Conservation (phyloP, 768 basidiomycete species). For the Calvatia gigantea region DNA sequence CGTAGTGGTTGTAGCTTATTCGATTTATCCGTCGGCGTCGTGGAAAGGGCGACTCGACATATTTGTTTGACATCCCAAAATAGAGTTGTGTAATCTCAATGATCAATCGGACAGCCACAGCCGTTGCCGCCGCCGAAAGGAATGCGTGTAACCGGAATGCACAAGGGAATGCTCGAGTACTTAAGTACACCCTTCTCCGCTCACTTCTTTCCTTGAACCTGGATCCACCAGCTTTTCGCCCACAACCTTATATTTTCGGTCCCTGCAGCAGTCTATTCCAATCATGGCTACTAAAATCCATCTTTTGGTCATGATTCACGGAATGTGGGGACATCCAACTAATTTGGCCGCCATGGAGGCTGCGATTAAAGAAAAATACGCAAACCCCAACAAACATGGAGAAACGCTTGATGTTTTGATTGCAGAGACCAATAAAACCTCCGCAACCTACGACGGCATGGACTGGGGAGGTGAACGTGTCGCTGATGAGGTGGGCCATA, state of each 20-base stretch:
- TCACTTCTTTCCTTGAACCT: not conserved
- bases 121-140: not conserved
- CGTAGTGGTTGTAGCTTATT: not conserved
- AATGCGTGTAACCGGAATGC: no score
- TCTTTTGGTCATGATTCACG: conserved; percentile 51
- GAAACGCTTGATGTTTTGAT: conserved; percentile 58
- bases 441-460: conserved; percentile 77
- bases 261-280: not conserved
- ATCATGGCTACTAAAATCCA: conserved; percentile 31
- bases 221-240: not conserved
- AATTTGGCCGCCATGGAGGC: conserved; percentile 61
- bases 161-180: no score
- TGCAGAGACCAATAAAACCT: conserved; percentile 61
- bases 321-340: conserved; percentile 80
- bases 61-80: not conserved
- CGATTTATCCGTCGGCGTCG: not conserved
- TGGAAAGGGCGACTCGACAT: not conserved
- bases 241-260: not conserved
- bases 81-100: not conserved
- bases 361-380: conserved; percentile 44
- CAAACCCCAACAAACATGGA: conserved; percentile 28
- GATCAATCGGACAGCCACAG: not conserved
- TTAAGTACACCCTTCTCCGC: not conserved
- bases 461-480: conserved; percentile 84
- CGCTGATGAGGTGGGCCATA: conserved; percentile 61